A percentile compares a stretch with the other conserved stretches of the same genome.
Evolutionary conservation across 805 yeast genomes (phyloP).

Genomic region (Ogataea ramenticola): DNA sequence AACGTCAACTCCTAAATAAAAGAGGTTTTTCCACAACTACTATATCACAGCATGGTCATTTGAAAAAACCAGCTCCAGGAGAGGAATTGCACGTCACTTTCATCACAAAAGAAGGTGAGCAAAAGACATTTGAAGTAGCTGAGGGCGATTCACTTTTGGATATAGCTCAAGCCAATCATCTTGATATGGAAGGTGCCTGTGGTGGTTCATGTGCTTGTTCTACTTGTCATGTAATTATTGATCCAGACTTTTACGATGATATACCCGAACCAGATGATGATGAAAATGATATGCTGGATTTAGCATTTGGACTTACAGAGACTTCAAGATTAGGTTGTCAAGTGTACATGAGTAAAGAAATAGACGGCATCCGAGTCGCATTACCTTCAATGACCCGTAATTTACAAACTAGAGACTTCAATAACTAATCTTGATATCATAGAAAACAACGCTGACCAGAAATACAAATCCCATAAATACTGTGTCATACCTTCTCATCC

Average conservation of each 20-base stretch:
- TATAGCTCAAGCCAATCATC: slow-evolving; percentile 86
- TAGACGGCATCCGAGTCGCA: slow-evolving; percentile 92
- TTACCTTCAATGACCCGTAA: slow-evolving; percentile 97
- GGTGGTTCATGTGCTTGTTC: slow-evolving; percentile 99
- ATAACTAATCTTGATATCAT: slow-evolving; percentile 15
- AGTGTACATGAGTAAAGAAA: slow-evolving; percentile 77
- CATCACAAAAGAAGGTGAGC: slow-evolving; percentile 86
- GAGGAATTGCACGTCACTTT: slow-evolving; percentile 85
- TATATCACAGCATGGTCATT: slow-evolving; percentile 61
- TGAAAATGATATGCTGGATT: slow-evolving; percentile 96
- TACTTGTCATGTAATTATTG: slow-evolving; percentile 94
- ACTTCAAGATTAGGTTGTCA: slow-evolving; percentile 96
- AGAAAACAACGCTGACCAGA: neutral
- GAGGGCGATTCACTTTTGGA: slow-evolving; percentile 90
- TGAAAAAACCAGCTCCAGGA: slow-evolving; percentile 87
- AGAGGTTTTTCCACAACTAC: slow-evolving; percentile 10
- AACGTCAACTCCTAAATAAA: neutral
- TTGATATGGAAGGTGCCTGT: slow-evolving; percentile 98
- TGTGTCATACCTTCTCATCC: too few species aligned
- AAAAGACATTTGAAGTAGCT: slow-evolving; percentile 73
- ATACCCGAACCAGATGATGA: slow-evolving; percentile 96
- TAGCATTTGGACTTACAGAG: slow-evolving; percentile 95
- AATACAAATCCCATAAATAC: too few species aligned
- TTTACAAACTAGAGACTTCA: slow-evolving; percentile 75
- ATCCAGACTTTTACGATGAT: slow-evolving; percentile 86